Percentiles rank a stretch among this genome's conserved stretches.
These are phyloP conservation scores for Meyerozyma sp. DNA, from an alignment of 1,139 yeast species.

Conservation along the genomic window DNA sequence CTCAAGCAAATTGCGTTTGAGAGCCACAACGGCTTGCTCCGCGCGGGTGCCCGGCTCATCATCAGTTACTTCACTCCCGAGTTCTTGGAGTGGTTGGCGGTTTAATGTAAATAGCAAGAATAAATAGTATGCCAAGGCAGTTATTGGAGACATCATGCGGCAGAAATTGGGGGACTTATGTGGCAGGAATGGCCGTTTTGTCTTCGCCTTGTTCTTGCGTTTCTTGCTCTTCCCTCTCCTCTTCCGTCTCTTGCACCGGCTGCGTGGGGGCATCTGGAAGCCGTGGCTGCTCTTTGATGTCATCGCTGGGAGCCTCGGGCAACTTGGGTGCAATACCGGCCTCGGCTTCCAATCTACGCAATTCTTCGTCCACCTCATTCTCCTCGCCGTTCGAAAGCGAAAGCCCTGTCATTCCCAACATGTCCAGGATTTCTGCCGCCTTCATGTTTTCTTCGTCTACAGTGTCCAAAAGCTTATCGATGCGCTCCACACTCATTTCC, in stretches of 20 bases:
- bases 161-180: neutral
- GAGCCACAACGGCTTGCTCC: constrained; percentile 80
- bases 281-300: too few relatives aligned
- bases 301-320: too few relatives aligned
- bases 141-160: neutral
- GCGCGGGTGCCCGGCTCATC: constrained; percentile 94
- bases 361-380: neutral
- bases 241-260: neutral
- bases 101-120: neutral
- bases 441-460: constrained; percentile 75
- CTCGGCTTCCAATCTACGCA: neutral
- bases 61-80: constrained; percentile 95
- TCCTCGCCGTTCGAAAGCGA: neutral
- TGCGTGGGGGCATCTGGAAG: neutral
- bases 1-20: constrained; percentile 88
- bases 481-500: constrained; percentile 72
- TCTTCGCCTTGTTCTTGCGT: neutral
- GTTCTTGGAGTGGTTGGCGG: constrained; percentile 85
- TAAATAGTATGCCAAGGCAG: too few relatives aligned
- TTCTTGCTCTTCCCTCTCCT: too few relatives aligned
- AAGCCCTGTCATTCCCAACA: constrained; percentile 27
- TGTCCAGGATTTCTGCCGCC: constrained; percentile 60
- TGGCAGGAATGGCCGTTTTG: too few relatives aligned
- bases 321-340: neutral
- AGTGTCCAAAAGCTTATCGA: constrained; percentile 82